Conservation (phyloP, 306 rosid species). For the Macrotyloma uniflorum region DNA sequence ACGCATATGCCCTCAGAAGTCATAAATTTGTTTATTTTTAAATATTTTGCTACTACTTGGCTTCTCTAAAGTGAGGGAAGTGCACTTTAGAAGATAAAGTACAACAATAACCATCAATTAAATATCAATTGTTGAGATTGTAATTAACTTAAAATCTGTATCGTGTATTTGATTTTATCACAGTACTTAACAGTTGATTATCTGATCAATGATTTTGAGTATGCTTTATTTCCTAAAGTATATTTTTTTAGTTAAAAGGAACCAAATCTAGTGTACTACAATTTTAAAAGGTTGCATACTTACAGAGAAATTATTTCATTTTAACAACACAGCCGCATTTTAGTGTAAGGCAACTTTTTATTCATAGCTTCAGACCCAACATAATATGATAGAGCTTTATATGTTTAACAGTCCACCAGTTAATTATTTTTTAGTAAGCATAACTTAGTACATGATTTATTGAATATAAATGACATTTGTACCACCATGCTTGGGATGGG, state of each 20-base stretch:
- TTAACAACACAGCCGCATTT: not conserved
- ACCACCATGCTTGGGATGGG: not conserved
- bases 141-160: not conserved
- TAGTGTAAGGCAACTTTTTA: not conserved
- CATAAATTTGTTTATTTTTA: not conserved
- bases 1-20: not conserved
- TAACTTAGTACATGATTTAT: not conserved
- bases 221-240: not conserved
- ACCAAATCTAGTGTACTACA: too few species aligned
- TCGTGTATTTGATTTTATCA: not conserved
- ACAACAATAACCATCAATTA: not conserved
- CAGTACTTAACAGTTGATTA: too few species aligned
- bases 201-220: not conserved
- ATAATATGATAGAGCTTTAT: slow-evolving; percentile 4
- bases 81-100: too few species aligned
- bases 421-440: not conserved
- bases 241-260: too few species aligned
- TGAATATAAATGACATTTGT: slow-evolving; percentile 20
- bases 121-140: not conserved
- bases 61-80: not conserved
- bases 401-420: slow-evolving; percentile 3
- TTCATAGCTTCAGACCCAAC: slow-evolving; percentile 24
- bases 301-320: not conserved
- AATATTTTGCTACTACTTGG: not conserved
- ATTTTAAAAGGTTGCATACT: not conserved